Conservation (phyloP, 1,284 basidiomycete species). For the Erythrobasidium hasegawianum region DNA sequence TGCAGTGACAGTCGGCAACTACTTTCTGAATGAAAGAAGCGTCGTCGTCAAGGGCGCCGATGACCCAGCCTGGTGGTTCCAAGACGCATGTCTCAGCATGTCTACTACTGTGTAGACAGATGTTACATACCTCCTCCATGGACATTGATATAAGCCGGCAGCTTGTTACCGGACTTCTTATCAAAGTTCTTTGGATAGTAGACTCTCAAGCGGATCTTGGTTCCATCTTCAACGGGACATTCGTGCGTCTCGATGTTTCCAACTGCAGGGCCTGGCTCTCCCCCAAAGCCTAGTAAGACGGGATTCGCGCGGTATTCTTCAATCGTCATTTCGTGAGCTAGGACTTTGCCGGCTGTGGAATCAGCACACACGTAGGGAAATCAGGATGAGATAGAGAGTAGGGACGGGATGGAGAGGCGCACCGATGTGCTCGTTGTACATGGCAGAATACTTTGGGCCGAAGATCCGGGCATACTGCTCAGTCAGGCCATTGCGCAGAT, state of each 20-base stretch:
- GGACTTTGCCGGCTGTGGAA: slow-evolving; percentile 17
- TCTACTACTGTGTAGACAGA: not conserved
- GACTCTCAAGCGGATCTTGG: slow-evolving; percentile 8
- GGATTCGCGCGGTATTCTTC: slow-evolving; percentile 33
- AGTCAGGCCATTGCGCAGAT: slow-evolving; percentile 17
- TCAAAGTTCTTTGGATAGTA: slow-evolving; percentile 28
- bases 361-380: not conserved
- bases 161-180: not conserved
- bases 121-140: slow-evolving; percentile 19
- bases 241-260: slow-evolving; percentile 17
- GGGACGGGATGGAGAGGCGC: not conserved
- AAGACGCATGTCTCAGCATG: not conserved
- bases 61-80: slow-evolving; percentile 20
- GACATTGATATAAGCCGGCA: slow-evolving; percentile 28
- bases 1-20: slow-evolving; percentile 11
- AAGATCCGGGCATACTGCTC: slow-evolving; percentile 29
- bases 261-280: slow-evolving; percentile 26
- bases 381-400: not conserved
- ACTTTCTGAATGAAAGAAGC: slow-evolving; percentile 31
- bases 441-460: slow-evolving; percentile 15
- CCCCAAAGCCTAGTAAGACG: slow-evolving; percentile 29
- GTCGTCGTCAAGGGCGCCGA: slow-evolving; percentile 31
- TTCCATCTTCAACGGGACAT: slow-evolving; percentile 4
- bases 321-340: slow-evolving; percentile 34
- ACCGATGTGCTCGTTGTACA: slow-evolving; percentile 34